Base-by-base conservation (phyloP, 2,329 filamentous ascomycete genomes). In the Diaporthe vexans region DNA sequence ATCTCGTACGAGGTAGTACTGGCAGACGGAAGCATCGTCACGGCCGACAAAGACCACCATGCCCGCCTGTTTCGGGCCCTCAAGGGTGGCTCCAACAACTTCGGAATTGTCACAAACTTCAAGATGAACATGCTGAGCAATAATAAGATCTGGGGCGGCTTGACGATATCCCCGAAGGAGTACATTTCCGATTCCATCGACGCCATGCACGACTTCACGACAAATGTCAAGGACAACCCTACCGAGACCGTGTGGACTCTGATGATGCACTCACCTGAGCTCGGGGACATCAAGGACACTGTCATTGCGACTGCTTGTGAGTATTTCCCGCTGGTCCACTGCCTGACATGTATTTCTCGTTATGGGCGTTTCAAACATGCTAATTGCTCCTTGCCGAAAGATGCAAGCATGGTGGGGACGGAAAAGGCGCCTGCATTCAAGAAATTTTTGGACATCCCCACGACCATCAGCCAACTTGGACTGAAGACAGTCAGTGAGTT, bases 41-140 rank as follows among this genome's bases (percentile, higher is more conserved):
- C 26, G 17, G 56, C 69, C 26, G 37, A 71, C 29, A 58, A 59
- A 13, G 17, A 11, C 40, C 21, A 59, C 8, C 56, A 71, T 51
- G 17, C 52, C 13, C 29, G 21, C 54, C 69, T 71, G 19, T 71
- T 59, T 3, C 61, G 69, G 17, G 85, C 85, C 1, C 80, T 87
- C 7, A 84, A 84, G 67, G 86, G 86, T 13, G 86, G 86, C 13
- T 80, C 81, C 24, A 83, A 80, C 76, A 88, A 87, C 77, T 86
- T 85, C 56, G 85, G 85, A 58, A 79, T 83, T 51, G 78, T 81
- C 13, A 80, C 83, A 6, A 58, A 70, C 33, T 76, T 78, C 74
- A 74, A 72, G 58, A 75, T 79, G 71, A 52, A 65, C 3, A 54
- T 73, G 51, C 29, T 72, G 26, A 65, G 61, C 21, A 51, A 65